Percentiles rank a stretch among this genome's conserved stretches.
Conservation (phyloP, 108 stramenopile genomes). For the Nitzschia putrida region DNA sequence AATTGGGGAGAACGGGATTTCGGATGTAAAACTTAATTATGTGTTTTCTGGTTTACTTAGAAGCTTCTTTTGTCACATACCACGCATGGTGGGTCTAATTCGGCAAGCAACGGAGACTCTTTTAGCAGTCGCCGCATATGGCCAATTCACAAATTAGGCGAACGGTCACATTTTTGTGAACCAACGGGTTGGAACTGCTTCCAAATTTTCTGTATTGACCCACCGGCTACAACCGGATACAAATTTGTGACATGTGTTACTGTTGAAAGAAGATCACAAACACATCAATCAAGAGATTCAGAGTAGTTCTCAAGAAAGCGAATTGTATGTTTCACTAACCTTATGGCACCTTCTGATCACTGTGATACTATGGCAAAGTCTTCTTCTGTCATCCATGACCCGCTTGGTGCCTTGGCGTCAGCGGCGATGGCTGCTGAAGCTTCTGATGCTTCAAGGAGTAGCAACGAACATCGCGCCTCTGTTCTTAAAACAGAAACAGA, state of each 20-base stretch:
- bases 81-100: too few relatives aligned
- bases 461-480: background rate
- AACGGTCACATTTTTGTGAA: constrained; percentile 18
- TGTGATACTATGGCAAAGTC: background rate
- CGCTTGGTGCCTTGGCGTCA: constrained; percentile 38
- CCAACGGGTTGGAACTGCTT: constrained; percentile 19
- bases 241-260: background rate
- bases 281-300: background rate
- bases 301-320: background rate
- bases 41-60: too few relatives aligned
- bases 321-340: background rate
- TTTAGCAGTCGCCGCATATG: too few relatives aligned
- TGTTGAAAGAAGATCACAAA: background rate
- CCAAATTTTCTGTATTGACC: constrained; percentile 16
- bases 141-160: background rate
- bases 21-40: too few relatives aligned
- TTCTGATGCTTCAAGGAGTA: constrained; percentile 20
- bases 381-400: constrained; percentile 33
- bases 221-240: constrained; percentile 18
- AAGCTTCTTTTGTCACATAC: too few relatives aligned
- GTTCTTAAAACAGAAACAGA: background rate
- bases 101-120: too few relatives aligned
- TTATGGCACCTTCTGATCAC: constrained; percentile 19
- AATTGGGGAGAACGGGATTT: too few relatives aligned
- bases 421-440: constrained; percentile 47